Conservation (phyloP, 2,329 filamentous ascomycete genomes). For the Penicillium sp. region DNA sequence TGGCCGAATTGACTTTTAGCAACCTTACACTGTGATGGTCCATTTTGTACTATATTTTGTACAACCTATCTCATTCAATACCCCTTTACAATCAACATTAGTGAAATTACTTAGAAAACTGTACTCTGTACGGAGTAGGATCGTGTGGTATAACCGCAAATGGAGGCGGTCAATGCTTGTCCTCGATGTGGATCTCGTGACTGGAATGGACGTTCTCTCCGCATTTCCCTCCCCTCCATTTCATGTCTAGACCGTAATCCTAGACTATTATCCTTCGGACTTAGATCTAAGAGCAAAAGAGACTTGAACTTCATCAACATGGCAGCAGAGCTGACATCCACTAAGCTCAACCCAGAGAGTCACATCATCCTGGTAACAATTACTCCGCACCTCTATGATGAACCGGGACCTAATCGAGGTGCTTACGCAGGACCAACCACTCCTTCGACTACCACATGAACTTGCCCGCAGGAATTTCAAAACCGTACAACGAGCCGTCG, state of each 20-base stretch:
- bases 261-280: not conserved
- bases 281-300: not conserved
- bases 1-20: too few species aligned
- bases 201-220: slow-evolving; percentile 5
- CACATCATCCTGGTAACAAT: slow-evolving; percentile 49
- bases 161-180: slow-evolving; percentile 6
- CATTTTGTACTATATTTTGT: too few species aligned
- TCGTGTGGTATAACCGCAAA: not conserved
- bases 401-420: slow-evolving; percentile 10
- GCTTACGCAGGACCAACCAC: slow-evolving; percentile 74
- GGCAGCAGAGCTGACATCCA: slow-evolving; percentile 48
- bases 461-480: slow-evolving; percentile 94
- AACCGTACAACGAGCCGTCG: slow-evolving; percentile 56
- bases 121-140: too few species aligned
- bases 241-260: not conserved
- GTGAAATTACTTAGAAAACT: too few species aligned
- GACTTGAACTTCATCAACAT: slow-evolving; percentile 22
- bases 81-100: too few species aligned
- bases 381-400: slow-evolving; percentile 12
- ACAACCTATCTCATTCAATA: too few species aligned
- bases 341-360: slow-evolving; percentile 52
- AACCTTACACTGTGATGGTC: too few species aligned
- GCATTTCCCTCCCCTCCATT: slow-evolving; percentile 7
- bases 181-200: slow-evolving; percentile 14
- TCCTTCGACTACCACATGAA: slow-evolving; percentile 89